Evolutionary conservation across 1,284 basidiomycete genomes (phyloP).

Genomic region (Moesziomyces globuligerus): DNA sequence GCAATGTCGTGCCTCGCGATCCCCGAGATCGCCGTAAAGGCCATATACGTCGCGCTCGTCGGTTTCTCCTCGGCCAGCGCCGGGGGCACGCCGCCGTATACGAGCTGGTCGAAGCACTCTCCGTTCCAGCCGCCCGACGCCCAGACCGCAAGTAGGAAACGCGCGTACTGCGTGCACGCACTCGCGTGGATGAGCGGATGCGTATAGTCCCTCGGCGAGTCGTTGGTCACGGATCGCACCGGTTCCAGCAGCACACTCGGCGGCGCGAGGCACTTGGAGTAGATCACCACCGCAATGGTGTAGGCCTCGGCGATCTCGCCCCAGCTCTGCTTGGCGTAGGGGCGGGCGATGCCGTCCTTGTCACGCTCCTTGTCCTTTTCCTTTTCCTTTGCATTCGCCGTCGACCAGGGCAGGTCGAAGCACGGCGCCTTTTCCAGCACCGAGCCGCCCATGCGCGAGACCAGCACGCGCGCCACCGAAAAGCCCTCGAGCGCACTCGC

Average conservation of each 20-base stretch:
- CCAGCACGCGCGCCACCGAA: conserved; percentile 58
- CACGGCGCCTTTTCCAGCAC: conserved; percentile 59
- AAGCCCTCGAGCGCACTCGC: conserved; percentile 65
- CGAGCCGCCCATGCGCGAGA: conserved; percentile 58
- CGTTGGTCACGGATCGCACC: conserved; percentile 55
- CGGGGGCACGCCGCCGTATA: conserved; percentile 64
- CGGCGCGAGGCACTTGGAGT: conserved; percentile 64
- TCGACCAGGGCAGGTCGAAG: conserved; percentile 43
- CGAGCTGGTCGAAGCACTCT: conserved; percentile 65
- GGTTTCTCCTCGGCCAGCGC: conserved; percentile 55
- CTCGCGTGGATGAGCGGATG: conserved; percentile 63
- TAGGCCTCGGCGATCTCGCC: conserved; percentile 64
- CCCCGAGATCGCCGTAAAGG: conserved; percentile 49
- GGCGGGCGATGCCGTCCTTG: conserved; percentile 44
- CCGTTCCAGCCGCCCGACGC: conserved; percentile 64
- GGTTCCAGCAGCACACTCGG: conserved; percentile 56
- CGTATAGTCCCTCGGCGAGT: conserved; percentile 64
- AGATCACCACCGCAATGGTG: conserved; percentile 59
- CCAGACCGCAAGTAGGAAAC: conserved; percentile 64
- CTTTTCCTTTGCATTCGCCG: conserved; percentile 42
- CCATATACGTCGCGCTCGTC: conserved; percentile 42
- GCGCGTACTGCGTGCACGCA: conserved; percentile 61
- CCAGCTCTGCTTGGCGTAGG: conserved; percentile 55
- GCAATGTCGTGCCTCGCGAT: conserved; percentile 62
- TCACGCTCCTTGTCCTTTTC: conserved; percentile 56